These are phyloP conservation scores for Penicillium hordei DNA, from an alignment of 2,329 filamentous ascomycete species.

Conservation along the genomic window DNA sequence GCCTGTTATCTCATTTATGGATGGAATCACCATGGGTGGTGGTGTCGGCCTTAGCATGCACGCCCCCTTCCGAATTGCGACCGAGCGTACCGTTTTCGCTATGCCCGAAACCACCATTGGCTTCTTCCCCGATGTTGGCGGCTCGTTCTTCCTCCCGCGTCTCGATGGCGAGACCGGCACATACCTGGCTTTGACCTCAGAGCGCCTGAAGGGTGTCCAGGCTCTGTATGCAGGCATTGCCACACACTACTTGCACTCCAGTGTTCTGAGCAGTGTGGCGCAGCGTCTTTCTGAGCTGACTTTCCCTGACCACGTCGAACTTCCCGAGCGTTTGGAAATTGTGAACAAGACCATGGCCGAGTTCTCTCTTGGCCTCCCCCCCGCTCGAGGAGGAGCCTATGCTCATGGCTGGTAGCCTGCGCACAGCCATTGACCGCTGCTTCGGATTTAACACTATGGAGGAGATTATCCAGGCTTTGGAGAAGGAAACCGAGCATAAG, in stretches of 20 bases:
- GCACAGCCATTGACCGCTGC: slow-evolving; percentile 80
- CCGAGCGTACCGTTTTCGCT: slow-evolving; percentile 90
- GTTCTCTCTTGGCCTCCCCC: slow-evolving; percentile 81
- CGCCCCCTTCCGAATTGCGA: slow-evolving; percentile 93
- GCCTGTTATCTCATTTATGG: slow-evolving; percentile 93
- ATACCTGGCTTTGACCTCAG: slow-evolving; percentile 89
- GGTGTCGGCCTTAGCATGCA: slow-evolving; percentile 93
- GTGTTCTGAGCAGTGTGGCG: slow-evolving; percentile 76
- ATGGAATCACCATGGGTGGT: slow-evolving; percentile 97
- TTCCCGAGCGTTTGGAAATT: slow-evolving; percentile 63
- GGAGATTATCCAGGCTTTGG: slow-evolving; percentile 69
- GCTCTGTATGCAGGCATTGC: slow-evolving; percentile 89
- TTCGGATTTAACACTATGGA: slow-evolving; percentile 67
- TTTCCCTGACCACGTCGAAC: slow-evolving; percentile 73
- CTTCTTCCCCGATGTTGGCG: slow-evolving; percentile 97
- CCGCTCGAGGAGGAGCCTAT: slow-evolving; percentile 60
- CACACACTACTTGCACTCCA: slow-evolving; percentile 94
- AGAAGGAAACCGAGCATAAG: slow-evolving; percentile 55
- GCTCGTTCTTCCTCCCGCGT: slow-evolving; percentile 89
- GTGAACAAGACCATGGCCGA: slow-evolving; percentile 91
- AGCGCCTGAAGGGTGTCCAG: slow-evolving; percentile 76
- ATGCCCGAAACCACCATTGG: slow-evolving; percentile 99
- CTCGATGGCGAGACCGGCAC: slow-evolving; percentile 85
- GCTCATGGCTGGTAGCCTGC: slow-evolving; percentile 65
- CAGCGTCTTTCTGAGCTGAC: slow-evolving; percentile 82